Conservation (phyloP, 2,329 filamentous ascomycete species). For the Aspergillus fischeri region DNA sequence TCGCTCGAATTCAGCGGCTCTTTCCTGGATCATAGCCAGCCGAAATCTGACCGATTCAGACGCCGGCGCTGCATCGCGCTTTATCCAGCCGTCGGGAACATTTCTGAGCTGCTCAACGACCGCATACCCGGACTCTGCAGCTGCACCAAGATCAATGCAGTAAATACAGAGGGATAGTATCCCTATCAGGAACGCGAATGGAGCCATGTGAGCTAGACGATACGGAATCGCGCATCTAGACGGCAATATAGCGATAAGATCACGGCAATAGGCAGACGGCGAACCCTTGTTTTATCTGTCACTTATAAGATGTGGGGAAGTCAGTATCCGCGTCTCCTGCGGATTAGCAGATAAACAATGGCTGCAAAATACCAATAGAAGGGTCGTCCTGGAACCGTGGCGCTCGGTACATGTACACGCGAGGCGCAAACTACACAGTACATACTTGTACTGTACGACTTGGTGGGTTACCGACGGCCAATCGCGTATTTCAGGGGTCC, state of each 20-base stretch:
- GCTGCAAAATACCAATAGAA: too few relatives aligned
- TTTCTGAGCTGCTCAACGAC: slow-evolving; percentile 27
- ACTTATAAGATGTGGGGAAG: too few relatives aligned
- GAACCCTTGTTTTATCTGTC: not conserved
- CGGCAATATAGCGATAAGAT: not conserved
- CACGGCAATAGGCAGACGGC: not conserved
- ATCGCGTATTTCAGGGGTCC: not conserved
- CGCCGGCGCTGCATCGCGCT: slow-evolving; percentile 22
- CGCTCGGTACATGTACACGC: not conserved
- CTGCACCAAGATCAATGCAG: slow-evolving; percentile 1
- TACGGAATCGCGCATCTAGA: not conserved
- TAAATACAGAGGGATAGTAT: slow-evolving; percentile 11
- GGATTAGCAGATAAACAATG: not conserved
- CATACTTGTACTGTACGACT: not conserved
- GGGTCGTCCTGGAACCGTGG: not conserved
- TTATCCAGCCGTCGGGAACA: slow-evolving; percentile 33
- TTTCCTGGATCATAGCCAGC: slow-evolving; percentile 49
- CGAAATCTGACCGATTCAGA: slow-evolving; percentile 46
- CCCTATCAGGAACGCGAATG: slow-evolving; percentile 2
- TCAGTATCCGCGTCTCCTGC: not conserved
- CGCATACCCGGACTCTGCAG: slow-evolving; percentile 9
- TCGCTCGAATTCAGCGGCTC: slow-evolving; percentile 52
- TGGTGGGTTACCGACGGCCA: not conserved
- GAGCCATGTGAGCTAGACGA: slow-evolving; percentile 5
- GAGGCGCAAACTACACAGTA: not conserved